These are phyloP conservation scores for Talaromyces trachyspermus DNA, from an alignment of 495 filamentous ascomycete genomes.

Conservation along the genomic window DNA sequence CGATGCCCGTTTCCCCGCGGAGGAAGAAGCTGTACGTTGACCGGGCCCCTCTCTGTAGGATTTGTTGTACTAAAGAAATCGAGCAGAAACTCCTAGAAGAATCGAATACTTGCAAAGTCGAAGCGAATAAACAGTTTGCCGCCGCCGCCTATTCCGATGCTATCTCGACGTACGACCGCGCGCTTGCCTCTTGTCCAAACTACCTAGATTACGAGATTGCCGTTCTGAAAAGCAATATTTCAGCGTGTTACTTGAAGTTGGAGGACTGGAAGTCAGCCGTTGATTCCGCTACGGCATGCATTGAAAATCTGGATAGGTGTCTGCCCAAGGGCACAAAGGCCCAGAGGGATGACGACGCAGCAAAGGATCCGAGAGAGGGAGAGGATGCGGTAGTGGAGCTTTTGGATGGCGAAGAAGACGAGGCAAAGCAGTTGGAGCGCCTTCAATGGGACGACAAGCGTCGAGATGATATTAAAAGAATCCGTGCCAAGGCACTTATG, in stretches of 20 bases:
- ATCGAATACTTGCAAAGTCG: conserved; percentile 65
- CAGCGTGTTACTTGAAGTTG: conserved; percentile 85
- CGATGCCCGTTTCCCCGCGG: conserved; percentile 56
- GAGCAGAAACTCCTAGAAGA: conserved; percentile 59
- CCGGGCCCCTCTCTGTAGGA: conserved; percentile 5
- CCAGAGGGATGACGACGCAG: conserved; percentile 12
- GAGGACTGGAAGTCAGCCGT: conserved; percentile 81
- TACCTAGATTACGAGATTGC: conserved; percentile 89
- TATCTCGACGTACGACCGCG: conserved; percentile 83
- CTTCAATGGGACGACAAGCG: conserved; percentile 43
- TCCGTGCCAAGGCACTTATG: conserved; percentile 78
- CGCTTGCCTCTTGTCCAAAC: conserved; percentile 71
- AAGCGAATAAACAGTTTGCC: conserved; percentile 73
- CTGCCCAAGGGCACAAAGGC: conserved; percentile 29
- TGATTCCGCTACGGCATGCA: conserved; percentile 60
- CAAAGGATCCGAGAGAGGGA: conserved; percentile 8
- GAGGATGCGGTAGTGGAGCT: conserved; percentile 41
- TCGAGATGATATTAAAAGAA: conserved; percentile 60
- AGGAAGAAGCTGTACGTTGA: conserved; percentile 64
- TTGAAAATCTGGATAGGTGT: conserved; percentile 64
- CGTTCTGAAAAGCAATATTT: conserved; percentile 77
- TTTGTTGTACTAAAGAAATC: conserved; percentile 8
- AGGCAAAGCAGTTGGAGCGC: conserved; percentile 48
- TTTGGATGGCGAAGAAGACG: conserved; percentile 50
- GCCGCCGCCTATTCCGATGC: conserved; percentile 69